Conservation (phyloP, 768 basidiomycete genomes). For the Collybiopsis confluens region DNA sequence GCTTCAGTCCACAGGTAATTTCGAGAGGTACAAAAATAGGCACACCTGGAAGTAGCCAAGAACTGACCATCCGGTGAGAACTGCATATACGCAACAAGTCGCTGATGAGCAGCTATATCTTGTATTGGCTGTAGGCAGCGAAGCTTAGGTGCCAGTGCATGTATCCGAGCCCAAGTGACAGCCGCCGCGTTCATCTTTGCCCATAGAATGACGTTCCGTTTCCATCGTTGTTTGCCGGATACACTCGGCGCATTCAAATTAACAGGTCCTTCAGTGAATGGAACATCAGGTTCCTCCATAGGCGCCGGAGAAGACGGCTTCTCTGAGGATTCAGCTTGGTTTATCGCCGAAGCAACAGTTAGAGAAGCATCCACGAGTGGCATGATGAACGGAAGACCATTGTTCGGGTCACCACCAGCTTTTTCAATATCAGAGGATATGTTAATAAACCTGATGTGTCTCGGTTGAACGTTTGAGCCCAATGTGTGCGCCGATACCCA, state of each 20-base stretch:
- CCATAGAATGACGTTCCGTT: too few relatives aligned
- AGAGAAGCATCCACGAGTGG: not conserved
- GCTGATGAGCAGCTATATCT: conserved; percentile 60
- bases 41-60: conserved; percentile 70
- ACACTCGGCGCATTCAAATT: too few relatives aligned
- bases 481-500: conserved; percentile 15
- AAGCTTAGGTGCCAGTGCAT: conserved; percentile 52
- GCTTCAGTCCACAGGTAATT: too few relatives aligned
- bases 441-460: conserved; percentile 20
- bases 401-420: conserved; percentile 23
- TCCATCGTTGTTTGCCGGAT: too few relatives aligned
- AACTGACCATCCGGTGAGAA: conserved; percentile 76
- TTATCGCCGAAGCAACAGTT: not conserved
- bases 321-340: conserved; percentile 1
- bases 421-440: conserved; percentile 20
- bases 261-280: conserved; percentile 20
- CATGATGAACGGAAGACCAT: conserved; percentile 19
- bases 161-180: conserved; percentile 49
- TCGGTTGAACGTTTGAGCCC: conserved; percentile 12
- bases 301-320: not conserved
- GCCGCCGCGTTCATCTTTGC: too few relatives aligned
- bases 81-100: conserved; percentile 66
- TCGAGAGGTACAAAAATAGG: too few relatives aligned
- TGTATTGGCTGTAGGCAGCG: conserved; percentile 50
- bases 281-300: not conserved